phyloP scores from a whole-genome alignment of 23 red algal genomes.

The Gracilaria caudata region DNA sequence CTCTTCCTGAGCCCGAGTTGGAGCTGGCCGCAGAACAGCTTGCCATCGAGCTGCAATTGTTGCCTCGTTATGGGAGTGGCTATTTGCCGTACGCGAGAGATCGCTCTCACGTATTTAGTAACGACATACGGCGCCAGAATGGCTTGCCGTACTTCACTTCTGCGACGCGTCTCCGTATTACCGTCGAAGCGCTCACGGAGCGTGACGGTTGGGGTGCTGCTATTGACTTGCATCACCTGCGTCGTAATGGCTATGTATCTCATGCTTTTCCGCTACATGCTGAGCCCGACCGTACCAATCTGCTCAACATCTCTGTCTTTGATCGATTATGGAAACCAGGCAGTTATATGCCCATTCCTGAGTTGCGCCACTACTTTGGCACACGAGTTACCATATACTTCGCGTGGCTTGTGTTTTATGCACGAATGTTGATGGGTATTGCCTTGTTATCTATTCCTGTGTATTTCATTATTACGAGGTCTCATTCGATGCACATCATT shows the following conservation, averaged over 20 bases:
- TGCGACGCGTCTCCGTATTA: conserved; percentile 39
- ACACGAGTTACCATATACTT: conserved; percentile 69
- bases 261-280: conserved; percentile 55
- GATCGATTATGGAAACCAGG: conserved; percentile 32
- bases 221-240: conserved; percentile 11
- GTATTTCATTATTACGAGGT: conserved; percentile 9
- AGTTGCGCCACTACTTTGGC: conserved; percentile 68
- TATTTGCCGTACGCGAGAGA: conserved; percentile 32
- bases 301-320: conserved; percentile 45
- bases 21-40: conserved; percentile 25
- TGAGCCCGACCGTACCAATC: conserved; percentile 10
- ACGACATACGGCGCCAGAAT: background rate
- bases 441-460: conserved; percentile 45
- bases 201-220: conserved; percentile 52
- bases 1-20: conserved; percentile 36
- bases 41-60: conserved; percentile 31
- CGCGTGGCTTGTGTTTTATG: conserved; percentile 60
- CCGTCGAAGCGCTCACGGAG: conserved; percentile 17
- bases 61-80: conserved; percentile 39
- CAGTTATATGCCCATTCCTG: conserved; percentile 5
- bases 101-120: conserved; percentile 41
- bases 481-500: background rate
- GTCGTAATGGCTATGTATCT: background rate
- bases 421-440: conserved; percentile 43
- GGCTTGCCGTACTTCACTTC: conserved; percentile 60